Evolutionary conservation across 2,329 filamentous ascomycete genomes (phyloP).

Genomic region (Stagonosporopsis chrysanthemi): DNA sequence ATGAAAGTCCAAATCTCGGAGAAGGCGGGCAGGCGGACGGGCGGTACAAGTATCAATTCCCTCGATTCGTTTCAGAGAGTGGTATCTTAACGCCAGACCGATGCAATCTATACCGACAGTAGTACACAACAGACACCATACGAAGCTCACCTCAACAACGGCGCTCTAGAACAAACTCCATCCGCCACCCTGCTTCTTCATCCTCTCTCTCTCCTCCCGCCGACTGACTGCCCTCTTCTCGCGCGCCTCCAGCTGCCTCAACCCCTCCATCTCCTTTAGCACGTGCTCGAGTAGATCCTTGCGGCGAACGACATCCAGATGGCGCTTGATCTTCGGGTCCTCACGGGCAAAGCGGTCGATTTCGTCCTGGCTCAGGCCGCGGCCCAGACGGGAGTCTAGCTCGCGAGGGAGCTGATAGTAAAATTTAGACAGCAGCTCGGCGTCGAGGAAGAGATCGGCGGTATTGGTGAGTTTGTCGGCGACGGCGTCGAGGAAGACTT

Average conservation of each 20-base stretch:
- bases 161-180: constrained; percentile 41
- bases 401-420: constrained; percentile 94
- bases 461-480: constrained; percentile 94
- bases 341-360: constrained; percentile 92
- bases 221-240: constrained; percentile 61
- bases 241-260: constrained; percentile 81
- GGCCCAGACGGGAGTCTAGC: constrained; percentile 83
- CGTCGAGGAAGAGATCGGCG: constrained; percentile 95
- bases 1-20: not conserved
- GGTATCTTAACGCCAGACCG: constrained; percentile 26
- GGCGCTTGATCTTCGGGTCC: constrained; percentile 86
- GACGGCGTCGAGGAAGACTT: constrained; percentile 97
- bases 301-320: constrained; percentile 88
- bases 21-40: not conserved
- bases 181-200: constrained; percentile 34
- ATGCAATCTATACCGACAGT: constrained; percentile 31
- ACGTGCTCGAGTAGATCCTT: constrained; percentile 95
- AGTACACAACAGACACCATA: not conserved
- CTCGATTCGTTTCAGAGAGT: not conserved
- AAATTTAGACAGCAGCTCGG: constrained; percentile 94
- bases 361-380: constrained; percentile 78
- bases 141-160: not conserved
- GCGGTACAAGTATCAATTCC: no score
- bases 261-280: constrained; percentile 91
- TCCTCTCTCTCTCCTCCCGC: constrained; percentile 32